Evolutionary conservation across 495 filamentous ascomycete species (phyloP), one percentile per base, ranked within the genome.

Genomic region (Thermothielavioides terrestris): DNA sequence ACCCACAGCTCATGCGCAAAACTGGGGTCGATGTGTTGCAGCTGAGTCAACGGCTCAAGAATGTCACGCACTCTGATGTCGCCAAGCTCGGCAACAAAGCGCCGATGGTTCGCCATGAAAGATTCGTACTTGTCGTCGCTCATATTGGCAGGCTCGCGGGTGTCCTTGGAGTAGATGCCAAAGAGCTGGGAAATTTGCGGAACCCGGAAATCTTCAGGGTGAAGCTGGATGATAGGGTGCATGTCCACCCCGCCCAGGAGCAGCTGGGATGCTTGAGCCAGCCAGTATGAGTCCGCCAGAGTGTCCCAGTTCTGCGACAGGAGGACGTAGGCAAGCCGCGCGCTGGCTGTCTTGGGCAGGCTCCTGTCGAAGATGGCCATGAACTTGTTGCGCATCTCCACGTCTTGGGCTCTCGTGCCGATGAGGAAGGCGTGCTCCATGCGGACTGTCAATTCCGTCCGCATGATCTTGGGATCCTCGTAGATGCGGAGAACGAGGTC

Each of bases 381-480:
- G 69, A 97, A 97, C 25, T 91, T 83, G 58, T 94, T 94, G 23
- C 94, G 84, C 89, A 96, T 95, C 42, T 95, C 88, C 15, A 96
- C 85, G 63, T 99, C 92, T 57, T 90, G 85, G 6, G 91, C 92
- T 64, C 94, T 72, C 2, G 89, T 91, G 30, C 94, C 94, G 44
- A 99, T 89, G 54, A 99, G 74, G 76, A 99, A 99, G 12, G 94
- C 92, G 64, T 94, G 90, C 68, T 99, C 94, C 73, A 99, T 80
- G 18, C 94, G 79, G 6, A 99, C 94, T 0, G 94, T 96, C 39
- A 99, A 75, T 66, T 99, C 94, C 0, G 94, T 95, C 40, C 91
- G 78, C 1, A 88, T 88, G 56, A 99, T 91, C 67, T 90, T 94
- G 0, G 86, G 85, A 58, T 96, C 90, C 55, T 99, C 94, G 57